phyloP scores from a whole-genome alignment of 2,329 filamentous ascomycete species.

The Penicillium sp. region DNA sequence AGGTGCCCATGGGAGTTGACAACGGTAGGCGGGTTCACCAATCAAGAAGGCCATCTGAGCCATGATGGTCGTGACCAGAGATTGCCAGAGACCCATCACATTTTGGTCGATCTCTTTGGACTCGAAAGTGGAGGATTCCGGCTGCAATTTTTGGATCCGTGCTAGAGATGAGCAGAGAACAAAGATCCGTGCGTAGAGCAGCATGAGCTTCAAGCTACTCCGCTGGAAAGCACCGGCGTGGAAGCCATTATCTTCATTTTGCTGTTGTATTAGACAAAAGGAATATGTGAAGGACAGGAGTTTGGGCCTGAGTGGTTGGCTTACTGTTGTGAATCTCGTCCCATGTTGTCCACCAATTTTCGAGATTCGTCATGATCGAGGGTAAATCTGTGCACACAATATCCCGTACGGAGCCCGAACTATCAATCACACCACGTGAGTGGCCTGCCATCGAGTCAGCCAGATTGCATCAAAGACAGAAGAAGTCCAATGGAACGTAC shows the following conservation, averaged over 20 bases:
- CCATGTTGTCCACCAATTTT: slow-evolving; percentile 32
- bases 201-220: slow-evolving; percentile 30
- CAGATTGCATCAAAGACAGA: background rate
- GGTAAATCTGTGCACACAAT: slow-evolving; percentile 26
- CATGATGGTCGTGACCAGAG: slow-evolving; percentile 29
- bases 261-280: background rate
- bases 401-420: slow-evolving; percentile 18
- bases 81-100: slow-evolving; percentile 27
- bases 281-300: background rate
- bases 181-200: slow-evolving; percentile 30
- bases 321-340: slow-evolving; percentile 31
- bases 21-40: slow-evolving; percentile 28
- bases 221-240: slow-evolving; percentile 33
- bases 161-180: slow-evolving; percentile 28
- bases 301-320: background rate
- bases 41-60: slow-evolving; percentile 29
- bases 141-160: slow-evolving; percentile 32
- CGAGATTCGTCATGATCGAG: slow-evolving; percentile 26
- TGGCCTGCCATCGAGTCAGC: slow-evolving; percentile 16
- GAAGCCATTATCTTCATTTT: slow-evolving; percentile 28
- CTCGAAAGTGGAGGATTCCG: slow-evolving; percentile 14
- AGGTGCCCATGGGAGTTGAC: slow-evolving; percentile 30
- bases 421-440: slow-evolving; percentile 27
- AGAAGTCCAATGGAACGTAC: slow-evolving; percentile 6
- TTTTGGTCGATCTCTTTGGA: slow-evolving; percentile 19